A percentile compares a stretch with the other conserved stretches of the same genome.
These are phyloP conservation scores for Lasiosphaeria ovina DNA, from an alignment of 495 filamentous ascomycete genomes.

Conservation along the genomic window DNA sequence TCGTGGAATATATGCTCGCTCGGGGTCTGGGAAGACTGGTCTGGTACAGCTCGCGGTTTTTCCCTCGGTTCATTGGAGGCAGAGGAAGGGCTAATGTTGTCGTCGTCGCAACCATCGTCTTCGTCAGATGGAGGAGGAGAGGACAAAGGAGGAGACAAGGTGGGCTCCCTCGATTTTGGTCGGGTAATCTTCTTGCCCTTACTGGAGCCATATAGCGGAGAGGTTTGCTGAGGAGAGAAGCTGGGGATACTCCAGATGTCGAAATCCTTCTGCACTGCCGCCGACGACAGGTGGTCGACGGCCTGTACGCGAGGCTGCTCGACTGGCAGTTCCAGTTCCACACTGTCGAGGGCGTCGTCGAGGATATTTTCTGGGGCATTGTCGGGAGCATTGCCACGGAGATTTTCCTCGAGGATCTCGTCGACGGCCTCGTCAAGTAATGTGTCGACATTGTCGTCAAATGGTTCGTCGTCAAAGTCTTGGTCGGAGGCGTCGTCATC, in stretches of 20 bases:
- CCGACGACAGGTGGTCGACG: too few species aligned
- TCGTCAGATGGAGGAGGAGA: too few species aligned
- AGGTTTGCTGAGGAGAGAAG: constrained; percentile 13
- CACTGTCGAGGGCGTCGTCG: not conserved
- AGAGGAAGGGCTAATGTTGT: not conserved
- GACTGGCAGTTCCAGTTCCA: not conserved
- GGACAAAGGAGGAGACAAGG: not conserved
- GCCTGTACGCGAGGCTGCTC: not conserved
- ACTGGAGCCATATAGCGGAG: not conserved
- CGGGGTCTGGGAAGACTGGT: not conserved
- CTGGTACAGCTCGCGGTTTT: not conserved
- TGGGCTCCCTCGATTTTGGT: not conserved
- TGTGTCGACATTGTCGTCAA: constrained; percentile 39
- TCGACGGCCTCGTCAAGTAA: constrained; percentile 19
- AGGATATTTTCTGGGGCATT: not conserved
- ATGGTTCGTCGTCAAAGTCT: constrained; percentile 54
- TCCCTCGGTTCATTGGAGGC: not conserved
- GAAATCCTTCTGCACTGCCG: not conserved
- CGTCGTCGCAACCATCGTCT: not conserved
- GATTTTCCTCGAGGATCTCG: not conserved
- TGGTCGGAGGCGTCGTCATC: constrained; percentile 59
- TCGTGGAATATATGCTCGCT: not conserved
- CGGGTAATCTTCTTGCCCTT: constrained; percentile 2
- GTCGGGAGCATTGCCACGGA: not conserved
- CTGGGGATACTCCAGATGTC: constrained; percentile 23